Evolutionary conservation across 148 eudicot genomes (phyloP), one percentile per base, ranked within the genome.

Genomic region (Nyssa sinensis): DNA sequence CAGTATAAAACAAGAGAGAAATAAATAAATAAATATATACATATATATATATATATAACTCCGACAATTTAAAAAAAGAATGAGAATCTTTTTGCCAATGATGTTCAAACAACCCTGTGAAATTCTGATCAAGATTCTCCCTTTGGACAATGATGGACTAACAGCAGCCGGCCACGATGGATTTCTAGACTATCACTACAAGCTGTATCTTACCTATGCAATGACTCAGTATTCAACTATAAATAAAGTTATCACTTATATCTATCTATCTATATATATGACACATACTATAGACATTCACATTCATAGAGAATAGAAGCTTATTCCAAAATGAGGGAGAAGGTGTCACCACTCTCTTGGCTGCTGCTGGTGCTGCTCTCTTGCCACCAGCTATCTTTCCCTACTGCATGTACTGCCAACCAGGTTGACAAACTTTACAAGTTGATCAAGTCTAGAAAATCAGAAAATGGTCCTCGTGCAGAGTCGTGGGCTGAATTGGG

Each of bases 341-440:
- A 37, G 49, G 7, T 27, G 23, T 14, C 12, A 37, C 49, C 19
- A 12, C 5, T 66, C 31, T n/a, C 39, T 9, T 37, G 55, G 28
- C 21, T 66, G 5, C 32, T 66, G 14, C 41, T 66, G 28, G 5
- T 66, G 16, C 32, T 66, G 19, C 47, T 66, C 51, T 35, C 31
- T 37, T 39, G 41, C 53, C 51, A 35, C 14, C 53, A 37, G 13
- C 5, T 39, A 1, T 47, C 19, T 5, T 25, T 23, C 55, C 55
- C 70, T 9, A 39, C 3, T 39, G 11, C 31, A 23, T 5, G 11
- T 7, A 5, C 55, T 66, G 71, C 61, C 24, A 74, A 32, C 3
- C 77, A 74, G 64, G 44, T 13, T 13, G 25, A 65, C 7, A 66
- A 24, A 34, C 70, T 74, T 74, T 16, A 2, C 3, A 55, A 64